Conservation (phyloP, 306 rosid genomes). For the Corylus americana region DNA sequence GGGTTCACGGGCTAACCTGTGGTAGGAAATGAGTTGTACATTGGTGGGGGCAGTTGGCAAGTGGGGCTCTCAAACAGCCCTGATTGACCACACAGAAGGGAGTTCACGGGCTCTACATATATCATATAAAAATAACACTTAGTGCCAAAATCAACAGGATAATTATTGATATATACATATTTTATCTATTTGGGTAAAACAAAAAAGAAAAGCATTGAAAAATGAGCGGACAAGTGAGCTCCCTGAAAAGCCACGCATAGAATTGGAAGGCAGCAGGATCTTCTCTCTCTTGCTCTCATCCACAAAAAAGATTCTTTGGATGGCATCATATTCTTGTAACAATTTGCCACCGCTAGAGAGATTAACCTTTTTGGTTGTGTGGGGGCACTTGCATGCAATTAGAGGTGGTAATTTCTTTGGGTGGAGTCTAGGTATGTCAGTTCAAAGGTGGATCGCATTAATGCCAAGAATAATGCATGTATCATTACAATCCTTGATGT, state of each 20-base stretch:
- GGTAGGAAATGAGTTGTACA: constrained; percentile 3
- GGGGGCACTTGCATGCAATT: background rate
- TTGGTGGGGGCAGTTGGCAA: constrained; percentile 10
- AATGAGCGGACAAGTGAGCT: constrained; percentile 1
- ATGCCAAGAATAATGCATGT: background rate
- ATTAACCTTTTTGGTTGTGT: background rate
- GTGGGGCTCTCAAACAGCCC: constrained; percentile 14
- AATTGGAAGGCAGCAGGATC: background rate
- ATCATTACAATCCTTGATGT: background rate
- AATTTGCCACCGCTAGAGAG: background rate
- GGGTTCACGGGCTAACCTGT: constrained; percentile 6
- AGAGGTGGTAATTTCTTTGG: constrained; percentile 3
- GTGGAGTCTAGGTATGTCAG: background rate
- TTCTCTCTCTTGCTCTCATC: constrained; percentile 1
- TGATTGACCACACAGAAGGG: constrained; percentile 33
- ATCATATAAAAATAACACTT: constrained; percentile 14
- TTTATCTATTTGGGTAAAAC: background rate
- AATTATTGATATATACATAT: background rate
- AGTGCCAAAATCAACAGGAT: background rate
- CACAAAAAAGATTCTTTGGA: background rate
- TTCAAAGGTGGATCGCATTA: background rate
- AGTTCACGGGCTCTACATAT: constrained; percentile 44
- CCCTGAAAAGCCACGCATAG: background rate
- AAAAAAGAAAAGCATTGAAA: background rate
- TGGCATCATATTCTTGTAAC: background rate